phyloP scores from a whole-genome alignment of 2,329 filamentous ascomycete species.

The Fusarium nisikadoi region DNA sequence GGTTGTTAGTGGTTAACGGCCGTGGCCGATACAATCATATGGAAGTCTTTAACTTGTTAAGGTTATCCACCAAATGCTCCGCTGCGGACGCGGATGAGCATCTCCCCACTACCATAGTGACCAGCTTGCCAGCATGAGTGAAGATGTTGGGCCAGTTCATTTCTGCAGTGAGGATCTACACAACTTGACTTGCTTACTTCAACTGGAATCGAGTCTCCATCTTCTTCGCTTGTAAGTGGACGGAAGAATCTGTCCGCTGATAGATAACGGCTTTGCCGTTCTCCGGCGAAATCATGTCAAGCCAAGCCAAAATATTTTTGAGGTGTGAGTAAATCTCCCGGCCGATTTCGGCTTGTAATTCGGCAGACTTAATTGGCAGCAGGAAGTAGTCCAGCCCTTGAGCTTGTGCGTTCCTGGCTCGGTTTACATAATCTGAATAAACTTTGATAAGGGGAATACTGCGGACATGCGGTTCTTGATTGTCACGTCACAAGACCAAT shows the following conservation, averaged over 20 bases:
- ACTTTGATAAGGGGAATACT: conserved; percentile 40
- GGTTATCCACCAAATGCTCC: conserved; percentile 40
- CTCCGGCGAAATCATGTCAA: conserved; percentile 6
- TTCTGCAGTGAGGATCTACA: not conserved
- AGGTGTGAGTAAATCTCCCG: conserved; percentile 22
- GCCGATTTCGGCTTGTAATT: conserved; percentile 45
- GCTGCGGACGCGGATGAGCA: conserved; percentile 31
- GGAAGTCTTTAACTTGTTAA: conserved; percentile 13
- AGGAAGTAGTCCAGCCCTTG: conserved; percentile 9
- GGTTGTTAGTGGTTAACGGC: conserved; percentile 29
- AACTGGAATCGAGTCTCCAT: not conserved
- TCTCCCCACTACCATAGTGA: conserved; percentile 22
- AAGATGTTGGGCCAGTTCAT: not conserved
- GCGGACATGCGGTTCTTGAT: conserved; percentile 11
- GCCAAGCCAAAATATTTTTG: conserved; percentile 6
- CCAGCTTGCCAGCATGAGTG: conserved; percentile 2
- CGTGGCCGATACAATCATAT: conserved; percentile 11
- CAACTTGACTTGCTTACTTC: not conserved
- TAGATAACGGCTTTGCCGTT: conserved; percentile 11
- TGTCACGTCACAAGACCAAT: conserved; percentile 18
- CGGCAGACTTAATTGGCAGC: conserved; percentile 37
- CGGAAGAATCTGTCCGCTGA: conserved; percentile 17
- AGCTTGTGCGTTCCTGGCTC: conserved; percentile 10
- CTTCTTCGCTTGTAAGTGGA: not conserved
- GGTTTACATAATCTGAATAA: conserved; percentile 38